Evolutionary conservation across 2,329 filamentous ascomycete genomes (phyloP).

Genomic region (Curvularia lunata): DNA sequence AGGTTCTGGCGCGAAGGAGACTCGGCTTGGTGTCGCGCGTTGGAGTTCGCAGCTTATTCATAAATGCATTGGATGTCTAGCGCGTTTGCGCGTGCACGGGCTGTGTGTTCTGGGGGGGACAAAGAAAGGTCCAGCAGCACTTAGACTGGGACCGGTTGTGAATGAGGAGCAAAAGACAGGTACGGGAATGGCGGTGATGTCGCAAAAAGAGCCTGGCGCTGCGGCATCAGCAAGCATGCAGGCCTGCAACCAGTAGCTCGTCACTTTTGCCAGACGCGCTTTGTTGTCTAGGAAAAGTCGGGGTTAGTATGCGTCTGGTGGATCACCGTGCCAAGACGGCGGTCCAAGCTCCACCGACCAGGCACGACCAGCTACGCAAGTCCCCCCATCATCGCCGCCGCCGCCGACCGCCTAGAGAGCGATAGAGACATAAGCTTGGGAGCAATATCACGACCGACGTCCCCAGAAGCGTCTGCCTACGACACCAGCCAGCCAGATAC

Average conservation of each 20-base stretch:
- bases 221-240: conserved; percentile 19
- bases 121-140: conserved; percentile 1
- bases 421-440: not conserved
- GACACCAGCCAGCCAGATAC: not conserved
- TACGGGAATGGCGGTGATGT: conserved; percentile 22
- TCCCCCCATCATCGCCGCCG: conserved; percentile 17
- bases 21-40: conserved; percentile 38
- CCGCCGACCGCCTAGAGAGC: conserved; percentile 7
- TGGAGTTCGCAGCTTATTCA: conserved; percentile 29
- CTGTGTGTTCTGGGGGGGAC: conserved; percentile 14
- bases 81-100: conserved; percentile 21
- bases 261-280: conserved; percentile 15
- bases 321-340: conserved; percentile 16
- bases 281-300: conserved; percentile 26
- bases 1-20: conserved; percentile 58
- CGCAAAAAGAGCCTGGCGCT: conserved; percentile 27
- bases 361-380: conserved; percentile 37
- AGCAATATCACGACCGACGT: not conserved
- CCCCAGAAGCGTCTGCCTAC: not conserved
- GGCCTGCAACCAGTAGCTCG: conserved; percentile 23
- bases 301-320: conserved; percentile 11
- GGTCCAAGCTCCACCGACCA: conserved; percentile 27
- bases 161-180: conserved; percentile 32
- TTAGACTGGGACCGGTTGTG: conserved; percentile 34
- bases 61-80: conserved; percentile 38